These are phyloP conservation scores for Termitomyces sp. DNA, from an alignment of 768 basidiomycete species.

Conservation along the genomic window DNA sequence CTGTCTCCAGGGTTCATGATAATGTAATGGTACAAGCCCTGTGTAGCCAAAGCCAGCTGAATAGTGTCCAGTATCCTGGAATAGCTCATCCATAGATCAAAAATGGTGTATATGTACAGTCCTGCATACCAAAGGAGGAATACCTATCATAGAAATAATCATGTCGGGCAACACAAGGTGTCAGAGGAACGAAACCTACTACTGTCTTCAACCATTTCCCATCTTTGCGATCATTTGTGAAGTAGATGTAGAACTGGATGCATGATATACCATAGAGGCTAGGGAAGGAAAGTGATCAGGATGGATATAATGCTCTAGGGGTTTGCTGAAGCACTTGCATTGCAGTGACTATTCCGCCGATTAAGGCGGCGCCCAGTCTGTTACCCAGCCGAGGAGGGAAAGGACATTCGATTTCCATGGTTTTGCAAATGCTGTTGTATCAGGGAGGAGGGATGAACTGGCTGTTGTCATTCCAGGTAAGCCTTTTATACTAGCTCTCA, in stretches of 20 bases:
- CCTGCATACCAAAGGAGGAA: slow-evolving; percentile 3
- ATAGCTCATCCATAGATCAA: background rate
- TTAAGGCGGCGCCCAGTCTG: background rate
- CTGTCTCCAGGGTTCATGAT: background rate
- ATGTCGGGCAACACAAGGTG: background rate
- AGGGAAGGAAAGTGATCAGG: background rate
- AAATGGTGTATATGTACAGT: too few species aligned
- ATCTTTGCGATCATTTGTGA: background rate
- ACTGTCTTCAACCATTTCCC: background rate
- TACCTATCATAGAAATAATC: background rate
- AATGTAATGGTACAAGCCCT: slow-evolving; percentile 2
- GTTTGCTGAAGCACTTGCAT: background rate
- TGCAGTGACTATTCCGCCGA: background rate
- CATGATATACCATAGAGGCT: slow-evolving; percentile 7
- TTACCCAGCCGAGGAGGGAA: too few species aligned
- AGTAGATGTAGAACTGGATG: background rate
- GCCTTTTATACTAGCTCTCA: background rate
- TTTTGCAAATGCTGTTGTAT: background rate
- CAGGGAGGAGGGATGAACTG: background rate
- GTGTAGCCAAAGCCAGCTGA: background rate
- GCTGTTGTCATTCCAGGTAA: background rate
- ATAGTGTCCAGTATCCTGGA: slow-evolving; percentile 1
- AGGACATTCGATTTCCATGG: background rate
- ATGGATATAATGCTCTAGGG: background rate
- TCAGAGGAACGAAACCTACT: background rate